phyloP scores from a whole-genome alignment of 306 rosid species.

The Prunus salicina region DNA sequence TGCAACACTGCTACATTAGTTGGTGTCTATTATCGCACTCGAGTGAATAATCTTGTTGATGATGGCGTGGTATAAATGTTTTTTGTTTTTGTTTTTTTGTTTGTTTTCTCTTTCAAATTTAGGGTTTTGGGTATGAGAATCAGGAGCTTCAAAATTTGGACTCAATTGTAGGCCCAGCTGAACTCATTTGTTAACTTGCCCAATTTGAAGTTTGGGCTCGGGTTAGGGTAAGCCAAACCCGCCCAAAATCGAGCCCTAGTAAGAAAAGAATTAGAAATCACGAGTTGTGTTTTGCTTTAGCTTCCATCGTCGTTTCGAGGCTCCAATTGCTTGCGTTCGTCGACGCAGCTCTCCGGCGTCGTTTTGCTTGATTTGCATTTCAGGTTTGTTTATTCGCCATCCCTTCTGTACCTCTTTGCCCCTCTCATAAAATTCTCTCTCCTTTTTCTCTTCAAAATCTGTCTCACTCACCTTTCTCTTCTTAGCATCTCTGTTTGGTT shows the following conservation, averaged over 20 bases:
- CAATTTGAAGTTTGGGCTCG: neutral
- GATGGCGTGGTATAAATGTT: no score
- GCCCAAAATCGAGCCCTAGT: neutral
- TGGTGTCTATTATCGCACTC: no score
- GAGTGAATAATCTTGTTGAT: no score
- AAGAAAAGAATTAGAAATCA: neutral
- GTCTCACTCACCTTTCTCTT: neutral
- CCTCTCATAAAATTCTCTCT: neutral
- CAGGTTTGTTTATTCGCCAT: conserved; percentile 16
- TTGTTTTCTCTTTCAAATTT: no score
- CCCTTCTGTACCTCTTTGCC: neutral
- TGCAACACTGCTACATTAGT: no score
- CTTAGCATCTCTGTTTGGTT: neutral
- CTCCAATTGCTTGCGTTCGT: conserved; percentile 4
- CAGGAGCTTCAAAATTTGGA: neutral
- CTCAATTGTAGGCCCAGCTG: neutral
- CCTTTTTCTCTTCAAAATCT: no score
- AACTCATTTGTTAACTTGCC: neutral
- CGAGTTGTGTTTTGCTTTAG: neutral
- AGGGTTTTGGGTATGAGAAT: neutral
- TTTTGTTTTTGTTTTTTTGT: no score
- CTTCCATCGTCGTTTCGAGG: conserved; percentile 22
- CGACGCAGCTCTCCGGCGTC: conserved; percentile 23
- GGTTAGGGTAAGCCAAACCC: conserved; percentile 4
- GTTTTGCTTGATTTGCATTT: conserved; percentile 18